Evolutionary conservation across 148 eudicot species (phyloP), one percentile per base, ranked within the genome.

Genomic region (Cornus florida): DNA sequence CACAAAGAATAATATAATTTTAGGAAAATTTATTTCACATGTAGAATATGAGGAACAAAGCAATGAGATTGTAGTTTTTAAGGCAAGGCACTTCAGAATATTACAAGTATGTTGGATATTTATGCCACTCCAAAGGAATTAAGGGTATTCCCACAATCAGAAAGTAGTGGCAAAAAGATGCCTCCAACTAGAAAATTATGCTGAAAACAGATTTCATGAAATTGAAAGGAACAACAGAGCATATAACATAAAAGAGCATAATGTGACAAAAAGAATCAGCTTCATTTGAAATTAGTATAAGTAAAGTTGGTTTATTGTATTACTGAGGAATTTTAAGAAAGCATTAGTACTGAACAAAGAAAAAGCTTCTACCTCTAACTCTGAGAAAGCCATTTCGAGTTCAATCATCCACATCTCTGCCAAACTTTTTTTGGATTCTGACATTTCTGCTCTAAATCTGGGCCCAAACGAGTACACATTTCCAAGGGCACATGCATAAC

Each of bases 391-490:
- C 87, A 97, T 91, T 89, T 97, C 98, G 62, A 90, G 74, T 75
- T 97, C 99, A 69, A 89, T 83, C 94, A 90, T 94, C 94, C 96
- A 97, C 92, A 89, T 91, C 87, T 97, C 98, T 7, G 99, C 86
- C 43, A 91, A 78, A 56, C 83, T 82, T 62, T 88, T 91, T 69
- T 86, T 88, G 39, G 99, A 89, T 23, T 90, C 91, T 13, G 81
- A 71, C 73, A 79, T 89, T 9, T 87, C 85, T 19, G 96, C 96
- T 74, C 64, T 85, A 81, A 94, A 97, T 81, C 98, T 85, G 0
- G 99, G 99, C 60, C 99, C 99, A 64, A 90, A 94, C 2, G 98
- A 81, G 87, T 92, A 97, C 16, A 97, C 99, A 85, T 94, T 91
- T 48, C 99, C 98, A 69, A 97, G 95, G 7, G 97, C 90, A 60